Evolutionary conservation across 2,329 filamentous ascomycete genomes (phyloP).

Genomic region (Exophiala sp.): DNA sequence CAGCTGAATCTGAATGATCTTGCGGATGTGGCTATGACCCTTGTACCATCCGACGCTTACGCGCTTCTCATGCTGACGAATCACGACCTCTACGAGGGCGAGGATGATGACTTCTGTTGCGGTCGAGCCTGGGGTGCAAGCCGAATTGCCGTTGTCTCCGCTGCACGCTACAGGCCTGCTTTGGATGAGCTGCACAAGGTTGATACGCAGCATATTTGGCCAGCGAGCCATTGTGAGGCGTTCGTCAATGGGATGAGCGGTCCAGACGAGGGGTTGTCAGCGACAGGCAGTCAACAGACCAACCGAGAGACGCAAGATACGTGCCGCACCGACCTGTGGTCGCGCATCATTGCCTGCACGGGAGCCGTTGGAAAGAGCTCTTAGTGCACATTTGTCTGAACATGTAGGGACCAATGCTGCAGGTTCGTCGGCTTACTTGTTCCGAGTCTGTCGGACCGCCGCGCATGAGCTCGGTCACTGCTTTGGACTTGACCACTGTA

Average conservation of each 20-base stretch:
- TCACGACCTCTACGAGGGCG: constrained; percentile 64
- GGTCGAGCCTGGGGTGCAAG: constrained; percentile 64
- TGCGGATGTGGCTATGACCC: constrained; percentile 53
- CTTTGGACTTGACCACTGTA: constrained; percentile 63
- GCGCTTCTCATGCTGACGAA: constrained; percentile 55
- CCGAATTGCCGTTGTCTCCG: constrained; percentile 60
- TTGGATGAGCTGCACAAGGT: constrained; percentile 43
- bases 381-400: neutral
- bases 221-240: constrained; percentile 56
- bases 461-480: constrained; percentile 67
- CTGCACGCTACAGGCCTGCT: constrained; percentile 58
- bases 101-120: constrained; percentile 65
- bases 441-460: constrained; percentile 55
- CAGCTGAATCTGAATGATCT: constrained; percentile 59
- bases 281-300: constrained; percentile 8
- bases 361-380: neutral
- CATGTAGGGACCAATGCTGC: neutral
- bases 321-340: neutral
- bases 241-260: constrained; percentile 46
- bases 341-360: neutral
- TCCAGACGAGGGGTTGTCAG: constrained; percentile 7
- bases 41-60: constrained; percentile 58
- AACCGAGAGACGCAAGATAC: neutral
- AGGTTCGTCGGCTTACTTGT: constrained; percentile 51
- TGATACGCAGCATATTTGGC: constrained; percentile 57